Conservation (phyloP, 1,284 basidiomycete genomes). For the Trametes sp. region DNA sequence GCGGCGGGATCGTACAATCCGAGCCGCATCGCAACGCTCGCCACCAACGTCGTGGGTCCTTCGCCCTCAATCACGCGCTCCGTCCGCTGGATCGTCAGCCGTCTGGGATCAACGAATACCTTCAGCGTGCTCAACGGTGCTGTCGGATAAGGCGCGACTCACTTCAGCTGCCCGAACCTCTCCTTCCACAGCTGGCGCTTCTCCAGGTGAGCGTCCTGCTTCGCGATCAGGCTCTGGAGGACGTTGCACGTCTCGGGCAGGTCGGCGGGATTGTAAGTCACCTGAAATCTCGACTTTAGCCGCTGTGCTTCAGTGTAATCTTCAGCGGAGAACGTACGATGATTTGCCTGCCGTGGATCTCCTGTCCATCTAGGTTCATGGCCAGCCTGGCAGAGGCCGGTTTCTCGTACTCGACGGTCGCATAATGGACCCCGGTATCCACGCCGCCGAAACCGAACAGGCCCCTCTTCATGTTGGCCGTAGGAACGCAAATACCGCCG, state of each 20-base stretch:
- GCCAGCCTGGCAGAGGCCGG: slow-evolving; percentile 48
- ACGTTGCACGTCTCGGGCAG: slow-evolving; percentile 59
- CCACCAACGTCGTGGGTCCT: slow-evolving; percentile 1
- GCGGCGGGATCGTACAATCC: slow-evolving; percentile 8
- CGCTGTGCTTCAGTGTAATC: neutral
- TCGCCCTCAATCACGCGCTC: slow-evolving; percentile 21
- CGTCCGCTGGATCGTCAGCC: slow-evolving; percentile 31
- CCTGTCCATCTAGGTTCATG: slow-evolving; percentile 47
- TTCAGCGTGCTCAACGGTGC: neutral
- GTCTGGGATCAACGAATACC: slow-evolving; percentile 15
- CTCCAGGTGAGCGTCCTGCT: slow-evolving; percentile 5
- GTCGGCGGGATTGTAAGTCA: slow-evolving; percentile 51
- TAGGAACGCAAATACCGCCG: slow-evolving; percentile 49
- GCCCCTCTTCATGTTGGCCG: slow-evolving; percentile 30
- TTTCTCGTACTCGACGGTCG: slow-evolving; percentile 54
- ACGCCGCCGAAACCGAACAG: slow-evolving; percentile 26
- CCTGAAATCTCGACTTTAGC: slow-evolving; percentile 38
- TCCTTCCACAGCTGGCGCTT: slow-evolving; percentile 13
- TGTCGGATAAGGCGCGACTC: slow-evolving; percentile 5
- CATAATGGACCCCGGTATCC: slow-evolving; percentile 55
- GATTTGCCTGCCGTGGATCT: slow-evolving; percentile 48
- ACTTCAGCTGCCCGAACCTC: slow-evolving; percentile 22
- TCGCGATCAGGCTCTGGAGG: slow-evolving; percentile 39
- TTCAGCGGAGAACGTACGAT: slow-evolving; percentile 49
- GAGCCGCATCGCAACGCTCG: slow-evolving; percentile 15